A percentile compares a stretch with the other conserved stretches of the same genome.
phyloP scores from a whole-genome alignment of 2,329 filamentous ascomycete genomes.

The Epichloe coenophiala region DNA sequence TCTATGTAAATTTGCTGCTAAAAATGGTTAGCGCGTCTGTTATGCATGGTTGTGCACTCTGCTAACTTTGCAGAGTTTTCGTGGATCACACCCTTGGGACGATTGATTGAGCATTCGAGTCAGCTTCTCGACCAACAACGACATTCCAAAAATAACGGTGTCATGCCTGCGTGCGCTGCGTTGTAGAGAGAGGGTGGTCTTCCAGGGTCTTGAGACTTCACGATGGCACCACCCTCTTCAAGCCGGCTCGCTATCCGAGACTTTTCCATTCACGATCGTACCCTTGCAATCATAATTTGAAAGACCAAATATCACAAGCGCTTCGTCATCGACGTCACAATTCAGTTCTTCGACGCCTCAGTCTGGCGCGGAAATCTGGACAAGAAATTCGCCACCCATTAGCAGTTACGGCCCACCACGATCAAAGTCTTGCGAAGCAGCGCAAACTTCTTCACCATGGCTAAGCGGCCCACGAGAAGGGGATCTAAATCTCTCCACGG shows the following conservation, averaged over 20 bases:
- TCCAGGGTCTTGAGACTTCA: slow-evolving; percentile 23
- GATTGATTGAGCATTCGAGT: neutral
- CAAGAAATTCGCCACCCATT: slow-evolving; percentile 1
- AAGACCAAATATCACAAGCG: neutral
- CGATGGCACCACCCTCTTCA: slow-evolving; percentile 45
- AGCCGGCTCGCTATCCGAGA: slow-evolving; percentile 19
- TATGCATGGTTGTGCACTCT: too few relatives aligned
- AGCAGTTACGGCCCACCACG: neutral
- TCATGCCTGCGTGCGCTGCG: slow-evolving; percentile 27
- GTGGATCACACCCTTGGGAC: too few relatives aligned
- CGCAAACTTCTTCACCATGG: slow-evolving; percentile 9
- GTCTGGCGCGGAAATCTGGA: neutral
- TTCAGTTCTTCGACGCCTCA: neutral
- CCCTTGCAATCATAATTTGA: neutral
- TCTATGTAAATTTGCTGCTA: too few relatives aligned
- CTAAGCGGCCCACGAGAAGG: slow-evolving; percentile 13
- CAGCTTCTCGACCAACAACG: neutral
- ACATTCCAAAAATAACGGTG: slow-evolving; percentile 4
- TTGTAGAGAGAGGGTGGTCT: slow-evolving; percentile 40
- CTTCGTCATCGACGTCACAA: neutral
- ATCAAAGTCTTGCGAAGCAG: neutral
- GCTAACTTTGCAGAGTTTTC: too few relatives aligned
- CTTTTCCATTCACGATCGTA: neutral
- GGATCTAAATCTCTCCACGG: neutral
- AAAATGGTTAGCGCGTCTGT: too few relatives aligned